These are phyloP conservation scores for Globisporangium ultimum DNA, from an alignment of 352 stramenopile genomes.

Conservation along the genomic window DNA sequence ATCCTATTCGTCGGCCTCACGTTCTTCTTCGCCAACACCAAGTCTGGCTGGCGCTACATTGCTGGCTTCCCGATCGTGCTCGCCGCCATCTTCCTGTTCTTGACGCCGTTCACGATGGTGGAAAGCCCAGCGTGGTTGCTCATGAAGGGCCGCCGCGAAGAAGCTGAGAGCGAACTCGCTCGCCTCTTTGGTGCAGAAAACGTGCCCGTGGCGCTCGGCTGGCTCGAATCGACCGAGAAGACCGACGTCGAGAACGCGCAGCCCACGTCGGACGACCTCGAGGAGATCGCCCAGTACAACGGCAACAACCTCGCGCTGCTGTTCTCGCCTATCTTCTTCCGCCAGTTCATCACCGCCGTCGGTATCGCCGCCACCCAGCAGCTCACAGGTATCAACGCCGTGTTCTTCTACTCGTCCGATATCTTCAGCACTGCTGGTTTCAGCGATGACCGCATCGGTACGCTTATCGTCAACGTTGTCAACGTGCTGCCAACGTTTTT, in stretches of 20 bases:
- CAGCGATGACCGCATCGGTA: constrained; percentile 47
- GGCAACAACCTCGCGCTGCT: constrained; percentile 2
- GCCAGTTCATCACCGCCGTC: constrained; percentile 46
- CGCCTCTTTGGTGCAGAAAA: constrained; percentile 32
- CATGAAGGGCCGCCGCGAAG: constrained; percentile 15
- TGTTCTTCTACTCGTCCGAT: constrained; percentile 70
- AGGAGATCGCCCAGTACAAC: not conserved
- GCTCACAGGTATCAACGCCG: constrained; percentile 62
- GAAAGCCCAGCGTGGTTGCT: constrained; percentile 50
- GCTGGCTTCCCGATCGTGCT: constrained; percentile 36
- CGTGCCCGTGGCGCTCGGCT: constrained; percentile 24
- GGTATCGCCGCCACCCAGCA: constrained; percentile 41
- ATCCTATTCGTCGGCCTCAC: constrained; percentile 39
- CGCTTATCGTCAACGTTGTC: constrained; percentile 49
- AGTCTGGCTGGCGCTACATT: constrained; percentile 53
- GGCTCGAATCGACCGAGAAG: constrained; percentile 22
- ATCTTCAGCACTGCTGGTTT: constrained; percentile 61
- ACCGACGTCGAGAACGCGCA: not conserved
- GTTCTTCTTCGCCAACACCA: constrained; percentile 49
- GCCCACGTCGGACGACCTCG: not conserved
- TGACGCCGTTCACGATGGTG: constrained; percentile 40
- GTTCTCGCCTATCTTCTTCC: constrained; percentile 12
- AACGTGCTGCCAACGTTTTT: constrained; percentile 47
- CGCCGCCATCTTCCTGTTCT: constrained; percentile 28
- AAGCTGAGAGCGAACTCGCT: constrained; percentile 25